Evolutionary conservation across 345 rosid species (phyloP).

Genomic region (Aurinia saxatilis): DNA sequence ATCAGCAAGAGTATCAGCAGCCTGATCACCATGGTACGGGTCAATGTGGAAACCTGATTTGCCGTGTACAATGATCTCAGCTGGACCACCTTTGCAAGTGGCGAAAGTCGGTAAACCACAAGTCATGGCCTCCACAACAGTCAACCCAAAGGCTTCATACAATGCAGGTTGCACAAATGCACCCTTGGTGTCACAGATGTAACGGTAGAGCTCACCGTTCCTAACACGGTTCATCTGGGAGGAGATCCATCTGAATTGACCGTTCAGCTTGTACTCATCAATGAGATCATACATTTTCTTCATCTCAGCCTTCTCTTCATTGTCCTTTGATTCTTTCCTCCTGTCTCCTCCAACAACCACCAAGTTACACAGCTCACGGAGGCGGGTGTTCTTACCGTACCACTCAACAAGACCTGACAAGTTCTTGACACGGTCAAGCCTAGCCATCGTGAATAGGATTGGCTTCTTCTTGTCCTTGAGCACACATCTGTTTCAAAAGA

Average conservation of each 20-base stretch:
- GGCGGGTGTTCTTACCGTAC: slow-evolving; percentile 71
- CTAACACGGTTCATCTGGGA: slow-evolving; percentile 90
- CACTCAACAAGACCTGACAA: slow-evolving; percentile 83
- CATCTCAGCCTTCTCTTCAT: slow-evolving; percentile 93
- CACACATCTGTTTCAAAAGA: slow-evolving; percentile 48
- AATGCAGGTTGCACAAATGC: slow-evolving; percentile 81
- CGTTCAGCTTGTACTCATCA: slow-evolving; percentile 56
- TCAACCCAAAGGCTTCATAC: slow-evolving; percentile 96
- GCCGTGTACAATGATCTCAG: slow-evolving; percentile 88
- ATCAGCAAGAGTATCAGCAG: slow-evolving; percentile 55
- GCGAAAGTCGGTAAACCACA: slow-evolving; percentile 97
- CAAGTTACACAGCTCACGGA: slow-evolving; percentile 70
- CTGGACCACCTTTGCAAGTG: slow-evolving; percentile 92
- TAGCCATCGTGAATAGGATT: slow-evolving; percentile 87
- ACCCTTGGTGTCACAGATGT: slow-evolving; percentile 77
- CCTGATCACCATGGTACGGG: slow-evolving; percentile 89
- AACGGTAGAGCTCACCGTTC: slow-evolving; percentile 92
- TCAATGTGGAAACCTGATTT: slow-evolving; percentile 84
- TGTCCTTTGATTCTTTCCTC: slow-evolving; percentile 83
- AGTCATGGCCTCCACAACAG: slow-evolving; percentile 96
- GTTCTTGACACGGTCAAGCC: slow-evolving; percentile 93
- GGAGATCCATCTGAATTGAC: slow-evolving; percentile 84
- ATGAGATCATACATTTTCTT: slow-evolving; percentile 67
- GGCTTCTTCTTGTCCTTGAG: slow-evolving; percentile 80
- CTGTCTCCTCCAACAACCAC: slow-evolving; percentile 92